Percentiles rank a stretch among this genome's conserved stretches.
Conservation (phyloP, 768 basidiomycete species). For the Serendipita indica region DNA sequence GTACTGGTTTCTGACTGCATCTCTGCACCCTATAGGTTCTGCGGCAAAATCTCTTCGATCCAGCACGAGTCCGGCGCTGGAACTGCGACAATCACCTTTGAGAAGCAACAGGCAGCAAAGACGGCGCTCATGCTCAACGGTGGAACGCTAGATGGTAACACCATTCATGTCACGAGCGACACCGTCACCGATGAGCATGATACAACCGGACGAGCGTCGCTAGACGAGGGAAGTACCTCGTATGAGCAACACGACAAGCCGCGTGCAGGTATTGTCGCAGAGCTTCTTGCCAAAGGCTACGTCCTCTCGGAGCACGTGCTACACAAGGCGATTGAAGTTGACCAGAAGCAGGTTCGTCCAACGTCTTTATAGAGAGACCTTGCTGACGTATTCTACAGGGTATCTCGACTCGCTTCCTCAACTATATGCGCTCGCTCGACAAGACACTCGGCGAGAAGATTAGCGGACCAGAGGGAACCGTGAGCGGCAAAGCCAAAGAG, state of each 20-base stretch:
- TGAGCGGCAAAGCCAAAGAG: conserved; percentile 56
- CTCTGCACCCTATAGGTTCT: conserved; percentile 41
- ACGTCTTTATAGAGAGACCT: not conserved
- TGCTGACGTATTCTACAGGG: conserved; percentile 35
- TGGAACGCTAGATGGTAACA: conserved; percentile 57
- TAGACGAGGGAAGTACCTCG: not conserved
- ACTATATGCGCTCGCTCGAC: conserved; percentile 64
- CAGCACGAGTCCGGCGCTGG: conserved; percentile 30
- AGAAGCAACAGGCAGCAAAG: conserved; percentile 68
- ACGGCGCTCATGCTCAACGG: conserved; percentile 78
- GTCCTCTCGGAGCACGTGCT: conserved; percentile 62
- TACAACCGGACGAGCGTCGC: conserved; percentile 8
- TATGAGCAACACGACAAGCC: conserved; percentile 88
- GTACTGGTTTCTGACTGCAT: not conserved
- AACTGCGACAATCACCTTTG: conserved; percentile 65
- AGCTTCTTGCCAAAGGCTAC: conserved; percentile 88
- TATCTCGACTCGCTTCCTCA: conserved; percentile 72
- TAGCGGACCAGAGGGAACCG: conserved; percentile 67
- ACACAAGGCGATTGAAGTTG: conserved; percentile 66
- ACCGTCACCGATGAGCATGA: conserved; percentile 40
- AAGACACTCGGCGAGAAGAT: conserved; percentile 49
- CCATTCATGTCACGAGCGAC: conserved; percentile 58
- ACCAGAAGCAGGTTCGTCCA: conserved; percentile 19
- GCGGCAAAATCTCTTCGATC: conserved; percentile 68
- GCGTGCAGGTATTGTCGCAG: conserved; percentile 76